Conservation (phyloP, 2,329 filamentous ascomycete genomes). For the Pestalotiopsis sp. region DNA sequence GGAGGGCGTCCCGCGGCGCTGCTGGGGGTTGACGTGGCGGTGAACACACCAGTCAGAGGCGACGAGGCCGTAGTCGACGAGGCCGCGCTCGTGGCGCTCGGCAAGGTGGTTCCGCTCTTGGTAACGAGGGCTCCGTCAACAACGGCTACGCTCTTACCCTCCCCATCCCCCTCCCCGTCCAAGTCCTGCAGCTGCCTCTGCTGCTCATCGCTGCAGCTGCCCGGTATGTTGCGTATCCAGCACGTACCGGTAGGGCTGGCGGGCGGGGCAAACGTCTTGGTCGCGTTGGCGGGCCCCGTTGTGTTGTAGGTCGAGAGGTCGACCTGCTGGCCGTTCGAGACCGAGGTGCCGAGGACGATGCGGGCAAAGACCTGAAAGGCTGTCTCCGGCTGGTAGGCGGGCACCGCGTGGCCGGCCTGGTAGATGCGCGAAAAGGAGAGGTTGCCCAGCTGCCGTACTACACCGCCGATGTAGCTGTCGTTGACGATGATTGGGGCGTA, state of each 20-base stretch:
- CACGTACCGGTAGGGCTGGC: slow-evolving; percentile 47
- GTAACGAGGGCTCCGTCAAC: slow-evolving; percentile 20
- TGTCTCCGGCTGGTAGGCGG: slow-evolving; percentile 45
- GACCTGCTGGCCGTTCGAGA: slow-evolving; percentile 43
- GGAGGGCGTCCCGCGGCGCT: background rate
- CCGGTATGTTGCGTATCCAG: slow-evolving; percentile 50
- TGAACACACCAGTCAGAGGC: slow-evolving; percentile 11
- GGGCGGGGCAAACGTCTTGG: slow-evolving; percentile 45
- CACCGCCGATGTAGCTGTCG: slow-evolving; percentile 56
- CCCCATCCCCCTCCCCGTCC: too few relatives aligned
- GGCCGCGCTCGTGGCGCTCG: background rate
- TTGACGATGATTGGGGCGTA: slow-evolving; percentile 58
- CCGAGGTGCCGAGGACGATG: slow-evolving; percentile 44
- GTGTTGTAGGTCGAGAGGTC: slow-evolving; percentile 48
- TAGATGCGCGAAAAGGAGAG: slow-evolving; percentile 56
- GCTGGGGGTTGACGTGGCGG: slow-evolving; percentile 9
- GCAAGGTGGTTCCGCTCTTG: slow-evolving; percentile 1
- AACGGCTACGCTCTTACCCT: slow-evolving; percentile 14
- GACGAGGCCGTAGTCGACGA: background rate
- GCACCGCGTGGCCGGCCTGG: slow-evolving; percentile 52
- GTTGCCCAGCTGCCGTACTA: slow-evolving; percentile 66
- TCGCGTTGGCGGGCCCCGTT: slow-evolving; percentile 49
- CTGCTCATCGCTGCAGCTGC: slow-evolving; percentile 51
- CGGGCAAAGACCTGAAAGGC: slow-evolving; percentile 47
- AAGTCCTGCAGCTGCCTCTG: slow-evolving; percentile 18